Percentiles rank a stretch among this genome's conserved stretches.
phyloP scores from a whole-genome alignment of 805 yeast genomes.

The Candida loeiensis region DNA sequence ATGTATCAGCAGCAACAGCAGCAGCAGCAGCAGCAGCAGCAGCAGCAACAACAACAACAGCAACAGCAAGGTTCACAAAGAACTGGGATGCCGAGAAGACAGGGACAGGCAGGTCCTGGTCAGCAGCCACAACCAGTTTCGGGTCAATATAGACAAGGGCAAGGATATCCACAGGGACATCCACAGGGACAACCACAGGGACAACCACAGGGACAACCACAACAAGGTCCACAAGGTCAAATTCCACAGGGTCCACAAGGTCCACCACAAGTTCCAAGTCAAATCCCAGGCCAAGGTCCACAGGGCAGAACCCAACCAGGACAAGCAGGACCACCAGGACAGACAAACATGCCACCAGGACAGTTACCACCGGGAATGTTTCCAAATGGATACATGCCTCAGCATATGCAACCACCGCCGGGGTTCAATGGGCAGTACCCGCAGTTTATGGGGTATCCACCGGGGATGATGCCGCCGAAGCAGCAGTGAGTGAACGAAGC shows the following conservation, averaged over 20 bases:
- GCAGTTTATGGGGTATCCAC: constrained; percentile 15
- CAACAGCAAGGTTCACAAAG: constrained; percentile 11
- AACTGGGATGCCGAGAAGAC: constrained; percentile 11
- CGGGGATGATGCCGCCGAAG: constrained; percentile 20
- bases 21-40: constrained; percentile 3
- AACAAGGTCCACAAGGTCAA: constrained; percentile 8
- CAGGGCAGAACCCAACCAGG: too few relatives aligned
- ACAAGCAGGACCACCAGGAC: constrained; percentile 4
- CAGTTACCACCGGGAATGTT: constrained; percentile 32
- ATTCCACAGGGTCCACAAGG: constrained; percentile 8
- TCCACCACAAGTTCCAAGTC: constrained; percentile 11
- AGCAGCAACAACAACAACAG: not conserved
- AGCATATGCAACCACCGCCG: constrained; percentile 13
- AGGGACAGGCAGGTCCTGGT: constrained; percentile 3
- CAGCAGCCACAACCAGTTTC: constrained; percentile 4
- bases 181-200: constrained; percentile 6
- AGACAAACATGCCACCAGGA: not conserved
- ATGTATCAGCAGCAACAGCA: constrained; percentile 7
- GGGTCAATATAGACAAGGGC: not conserved
- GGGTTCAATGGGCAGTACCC: constrained; percentile 11
- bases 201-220: constrained; percentile 9
- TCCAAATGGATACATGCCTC: constrained; percentile 28
- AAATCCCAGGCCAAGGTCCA: constrained; percentile 4
- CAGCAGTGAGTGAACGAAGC: constrained; percentile 4
- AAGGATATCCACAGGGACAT: constrained; percentile 7